These are phyloP conservation scores for Austroboletus eburneus DNA, from an alignment of 768 basidiomycete genomes.

Conservation along the genomic window DNA sequence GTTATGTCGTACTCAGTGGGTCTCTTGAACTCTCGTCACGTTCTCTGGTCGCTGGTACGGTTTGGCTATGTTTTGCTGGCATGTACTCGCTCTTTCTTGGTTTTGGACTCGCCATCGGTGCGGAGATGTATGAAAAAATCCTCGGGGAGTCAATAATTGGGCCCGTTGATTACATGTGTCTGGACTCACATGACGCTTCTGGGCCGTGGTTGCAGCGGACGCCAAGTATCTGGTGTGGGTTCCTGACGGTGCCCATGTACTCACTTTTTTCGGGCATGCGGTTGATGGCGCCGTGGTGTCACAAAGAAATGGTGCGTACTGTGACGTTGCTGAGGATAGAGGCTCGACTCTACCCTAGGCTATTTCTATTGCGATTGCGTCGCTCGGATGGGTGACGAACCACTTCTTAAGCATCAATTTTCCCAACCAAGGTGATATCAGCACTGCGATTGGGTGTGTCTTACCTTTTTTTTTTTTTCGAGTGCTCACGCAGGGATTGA, in stretches of 20 bases:
- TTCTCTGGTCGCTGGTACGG: conserved; percentile 80
- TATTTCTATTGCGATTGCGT: conserved; percentile 57
- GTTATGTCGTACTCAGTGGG: conserved; percentile 68
- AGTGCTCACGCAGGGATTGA: too few species aligned
- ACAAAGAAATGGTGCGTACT: conserved; percentile 50
- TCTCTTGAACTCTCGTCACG: conserved; percentile 76
- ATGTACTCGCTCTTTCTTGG: conserved; percentile 77
- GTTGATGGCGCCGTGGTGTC: conserved; percentile 56
- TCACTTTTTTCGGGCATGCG: conserved; percentile 63
- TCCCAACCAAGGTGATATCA: conserved; percentile 68
- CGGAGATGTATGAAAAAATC: conserved; percentile 59
- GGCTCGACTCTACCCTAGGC: conserved; percentile 23
- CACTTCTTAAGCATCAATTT: conserved; percentile 59
- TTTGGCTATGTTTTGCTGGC: conserved; percentile 74
- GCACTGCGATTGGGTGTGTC: conserved; percentile 64
- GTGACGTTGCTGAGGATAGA: not conserved
- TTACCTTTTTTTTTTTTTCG: too few species aligned
- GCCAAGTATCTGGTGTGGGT: conserved; percentile 70
- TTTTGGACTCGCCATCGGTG: conserved; percentile 81
- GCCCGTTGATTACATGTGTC: conserved; percentile 59
- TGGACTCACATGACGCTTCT: conserved; percentile 46
- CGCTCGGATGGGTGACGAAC: conserved; percentile 75
- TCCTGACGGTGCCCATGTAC: conserved; percentile 68
- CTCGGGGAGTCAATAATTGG: conserved; percentile 43
- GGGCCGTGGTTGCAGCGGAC: conserved; percentile 74